A percentile compares a stretch with the other conserved stretches of the same genome.
Evolutionary conservation across 352 stramenopile species (phyloP).

Genomic region (Pythium brassicae): DNA sequence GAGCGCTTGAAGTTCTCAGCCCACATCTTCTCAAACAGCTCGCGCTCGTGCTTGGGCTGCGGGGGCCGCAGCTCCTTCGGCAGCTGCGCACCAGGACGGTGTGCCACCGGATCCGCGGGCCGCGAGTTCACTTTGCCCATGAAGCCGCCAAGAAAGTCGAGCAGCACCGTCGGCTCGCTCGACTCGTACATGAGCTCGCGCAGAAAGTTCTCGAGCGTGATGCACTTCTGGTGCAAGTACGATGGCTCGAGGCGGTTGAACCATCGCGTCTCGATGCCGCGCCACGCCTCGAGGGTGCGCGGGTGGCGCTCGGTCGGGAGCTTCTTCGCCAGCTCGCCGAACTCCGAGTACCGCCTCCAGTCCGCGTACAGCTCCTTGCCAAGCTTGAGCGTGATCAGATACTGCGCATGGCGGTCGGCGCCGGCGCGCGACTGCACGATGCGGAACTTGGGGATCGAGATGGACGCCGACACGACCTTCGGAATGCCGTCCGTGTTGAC

Average conservation of each 20-base stretch:
- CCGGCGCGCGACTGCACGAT: conserved; percentile 82
- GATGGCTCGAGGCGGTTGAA: conserved; percentile 85
- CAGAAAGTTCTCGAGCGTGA: conserved; percentile 86
- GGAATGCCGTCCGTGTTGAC: conserved; percentile 67
- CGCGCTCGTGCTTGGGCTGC: conserved; percentile 91
- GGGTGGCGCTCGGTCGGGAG: conserved; percentile 52
- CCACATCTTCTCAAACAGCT: conserved; percentile 97
- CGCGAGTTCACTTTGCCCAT: conserved; percentile 76
- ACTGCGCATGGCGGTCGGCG: conserved; percentile 80
- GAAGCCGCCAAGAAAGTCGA: conserved; percentile 81
- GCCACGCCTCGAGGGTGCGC: conserved; percentile 67
- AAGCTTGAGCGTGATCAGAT: conserved; percentile 85
- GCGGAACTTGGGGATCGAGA: conserved; percentile 86
- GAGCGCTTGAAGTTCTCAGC: conserved; percentile 95
- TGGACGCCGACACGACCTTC: conserved; percentile 72
- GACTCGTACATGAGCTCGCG: conserved; percentile 89
- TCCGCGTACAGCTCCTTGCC: conserved; percentile 84
- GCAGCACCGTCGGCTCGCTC: conserved; percentile 59
- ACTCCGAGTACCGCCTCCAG: conserved; percentile 87
- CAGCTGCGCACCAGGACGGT: conserved; percentile 67
- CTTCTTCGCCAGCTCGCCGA: conserved; percentile 81
- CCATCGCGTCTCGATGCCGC: conserved; percentile 77
- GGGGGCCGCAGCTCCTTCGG: conserved; percentile 87
- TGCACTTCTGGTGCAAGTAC: conserved; percentile 86
- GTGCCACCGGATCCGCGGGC: conserved; percentile 54